Base-by-base conservation (phyloP, 1,139 yeast genomes). In the Candida smagusa region DNA sequence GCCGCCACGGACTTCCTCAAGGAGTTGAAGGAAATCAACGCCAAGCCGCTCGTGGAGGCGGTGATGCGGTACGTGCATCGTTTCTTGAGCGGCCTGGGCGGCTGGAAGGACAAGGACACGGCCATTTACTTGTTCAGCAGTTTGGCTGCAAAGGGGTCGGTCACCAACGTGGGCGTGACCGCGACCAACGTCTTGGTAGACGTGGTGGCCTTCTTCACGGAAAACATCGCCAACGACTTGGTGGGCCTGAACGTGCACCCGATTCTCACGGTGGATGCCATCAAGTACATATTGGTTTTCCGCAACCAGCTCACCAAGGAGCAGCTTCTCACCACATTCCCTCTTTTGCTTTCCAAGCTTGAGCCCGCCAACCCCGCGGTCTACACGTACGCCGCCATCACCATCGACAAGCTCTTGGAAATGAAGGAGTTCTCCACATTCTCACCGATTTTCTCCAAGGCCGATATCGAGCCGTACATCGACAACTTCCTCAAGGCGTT, bases 271-370 rank as follows among this genome's bases (percentile, higher is more conserved):
- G 94, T 89, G 31, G 97, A 90, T 63, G 94, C 98, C 4, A 88
- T 94, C 58, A 88, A 89, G 59, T 94, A 84, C 56, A 84, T 94
- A 43, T 81, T 84, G 62, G 81, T 82, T 4, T 94, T 94, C 64
- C 79, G 98, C 68, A 90, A 92, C 58, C 97, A 94, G 64, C 72
- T 94, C 42, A 87, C 94, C 6, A 90, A 89, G 54, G 84, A 77
- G 9, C 97, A 92, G 59, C 65, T 94, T 27, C 58, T 79, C 9
- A 82, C 86, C 40, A 81, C 95, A 0, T 72, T 94, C 54, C 95
- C 96, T n/a, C 63, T 88, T 33, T 68, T 94, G 46, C 79, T 89
- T 7, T 71, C 73, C 13, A 92, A 87, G 55, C 73, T 85, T 47
- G 36, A 33, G 26, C 64, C 68, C 36, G 69, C 74, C 29, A 86